Conservation (phyloP, 345 rosid species). For the Viola odorata region DNA sequence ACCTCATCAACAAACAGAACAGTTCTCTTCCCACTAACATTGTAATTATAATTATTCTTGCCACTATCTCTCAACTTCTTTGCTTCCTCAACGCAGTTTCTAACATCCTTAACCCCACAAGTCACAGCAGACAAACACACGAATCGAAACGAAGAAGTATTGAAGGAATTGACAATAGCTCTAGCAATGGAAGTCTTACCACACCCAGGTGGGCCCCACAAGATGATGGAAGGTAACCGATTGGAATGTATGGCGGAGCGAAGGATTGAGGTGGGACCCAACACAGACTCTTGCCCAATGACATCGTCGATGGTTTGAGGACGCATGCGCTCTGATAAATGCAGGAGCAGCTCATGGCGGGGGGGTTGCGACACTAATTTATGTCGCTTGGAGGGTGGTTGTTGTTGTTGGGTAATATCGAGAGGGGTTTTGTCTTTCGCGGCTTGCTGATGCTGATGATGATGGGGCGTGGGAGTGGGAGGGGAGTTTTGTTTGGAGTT, state of each 20-base stretch:
- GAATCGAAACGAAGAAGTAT: slow-evolving; percentile 41
- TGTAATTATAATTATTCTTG: background rate
- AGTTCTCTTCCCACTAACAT: slow-evolving; percentile 33
- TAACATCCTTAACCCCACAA: slow-evolving; percentile 73
- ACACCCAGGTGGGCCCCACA: slow-evolving; percentile 89
- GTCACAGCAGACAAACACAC: slow-evolving; percentile 64
- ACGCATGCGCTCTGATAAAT: slow-evolving; percentile 77
- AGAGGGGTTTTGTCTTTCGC: background rate
- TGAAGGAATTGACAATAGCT: slow-evolving; percentile 47
- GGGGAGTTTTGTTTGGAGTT: slow-evolving; percentile 23
- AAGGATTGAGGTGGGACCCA: slow-evolving; percentile 47
- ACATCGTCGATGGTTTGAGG: slow-evolving; percentile 66
- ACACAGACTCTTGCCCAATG: slow-evolving; percentile 68
- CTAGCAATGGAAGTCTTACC: slow-evolving; percentile 88
- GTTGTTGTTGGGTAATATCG: background rate
- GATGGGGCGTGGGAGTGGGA: background rate
- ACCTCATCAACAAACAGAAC: slow-evolving; percentile 79
- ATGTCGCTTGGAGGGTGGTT: slow-evolving; percentile 33
- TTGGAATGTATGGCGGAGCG: slow-evolving; percentile 48
- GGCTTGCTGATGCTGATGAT: background rate
- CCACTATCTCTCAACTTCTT: slow-evolving; percentile 40
- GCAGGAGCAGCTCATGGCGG: slow-evolving; percentile 24
- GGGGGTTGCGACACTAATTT: slow-evolving; percentile 5
- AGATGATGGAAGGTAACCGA: slow-evolving; percentile 62
- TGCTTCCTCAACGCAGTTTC: slow-evolving; percentile 64